These are phyloP conservation scores for Kondoa malvinella DNA, from an alignment of 768 basidiomycete species.

Conservation along the genomic window DNA sequence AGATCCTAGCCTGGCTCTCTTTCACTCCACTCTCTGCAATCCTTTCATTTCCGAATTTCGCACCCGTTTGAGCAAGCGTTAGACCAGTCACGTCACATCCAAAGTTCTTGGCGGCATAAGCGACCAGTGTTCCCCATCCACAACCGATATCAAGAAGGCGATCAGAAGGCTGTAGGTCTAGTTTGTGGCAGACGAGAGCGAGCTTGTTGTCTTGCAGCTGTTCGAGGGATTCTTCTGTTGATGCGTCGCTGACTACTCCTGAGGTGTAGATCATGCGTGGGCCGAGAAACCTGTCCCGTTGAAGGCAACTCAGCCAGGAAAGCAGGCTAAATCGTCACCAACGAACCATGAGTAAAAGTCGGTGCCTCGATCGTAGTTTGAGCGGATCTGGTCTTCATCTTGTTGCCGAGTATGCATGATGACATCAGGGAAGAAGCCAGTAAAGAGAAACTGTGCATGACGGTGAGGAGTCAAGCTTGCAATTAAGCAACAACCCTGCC, in stretches of 20 bases:
- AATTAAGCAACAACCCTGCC: not conserved
- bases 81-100: constrained; percentile 92
- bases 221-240: constrained; percentile 64
- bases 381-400: constrained; percentile 88
- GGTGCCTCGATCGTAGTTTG: constrained; percentile 83
- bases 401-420: constrained; percentile 75
- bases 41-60: constrained; percentile 76
- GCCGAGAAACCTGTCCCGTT: constrained; percentile 59
- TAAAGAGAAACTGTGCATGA: constrained; percentile 57
- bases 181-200: constrained; percentile 81
- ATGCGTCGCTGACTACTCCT: constrained; percentile 59
- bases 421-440: constrained; percentile 76
- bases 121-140: constrained; percentile 91
- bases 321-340: constrained; percentile 33
- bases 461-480: not conserved
- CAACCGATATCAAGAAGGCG: constrained; percentile 38
- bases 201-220: constrained; percentile 97
- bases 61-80: constrained; percentile 77
- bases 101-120: constrained; percentile 94
- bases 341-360: constrained; percentile 84
- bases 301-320: constrained; percentile 63
- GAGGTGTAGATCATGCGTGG: constrained; percentile 96
- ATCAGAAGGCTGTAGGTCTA: constrained; percentile 72
- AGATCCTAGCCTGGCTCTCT: constrained; percentile 61
- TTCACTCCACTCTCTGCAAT: constrained; percentile 61